Evolutionary conservation across 371 early-diverging fungal genomes (phyloP), one percentile per base, ranked within the genome.

Genomic region (Smittium mucronatum): DNA sequence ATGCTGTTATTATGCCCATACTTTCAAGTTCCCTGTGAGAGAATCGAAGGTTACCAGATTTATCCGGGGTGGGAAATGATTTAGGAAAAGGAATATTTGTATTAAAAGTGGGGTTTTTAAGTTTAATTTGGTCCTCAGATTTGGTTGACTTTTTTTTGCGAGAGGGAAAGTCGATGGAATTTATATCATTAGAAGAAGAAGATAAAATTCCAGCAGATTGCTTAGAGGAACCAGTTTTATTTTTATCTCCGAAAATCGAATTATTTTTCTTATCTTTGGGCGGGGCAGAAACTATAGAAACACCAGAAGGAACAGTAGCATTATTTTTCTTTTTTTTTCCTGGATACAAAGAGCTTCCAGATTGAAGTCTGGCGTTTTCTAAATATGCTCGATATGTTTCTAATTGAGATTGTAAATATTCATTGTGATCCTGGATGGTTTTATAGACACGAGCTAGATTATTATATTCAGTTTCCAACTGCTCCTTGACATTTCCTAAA

Each of bases 381-480:
- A 96, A 78, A 73, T 96, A 96, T 0, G 92, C 93, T 81, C 93
- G 92, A 82, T 96, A 96, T 8, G 88, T 87, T 69, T 96, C 95
- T 57, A 96, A 78, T 81, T 96, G 97, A 57, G 87, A 84, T 34
- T 87, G 75, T 33, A 94, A 79, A 71, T 92, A 96, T 69, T 91
- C 89, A 82, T 96, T 96, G 79, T 96, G 95, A 71, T 93, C 94
- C 47, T 89, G 79, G 69, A 96, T 96, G 2, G 95, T 90, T 74
- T 92, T 88, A 83, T 88, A 93, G 2, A 96, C 95, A 34, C 83
- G 75, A 63, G 90, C 88, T 63, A 96, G 80, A 2, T 88, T 88
- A 15, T 74, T 75, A 0, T 88, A 83, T 75, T 96, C 97, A 68
- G 85, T 84, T 59, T 87, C 82, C 21, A 95, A 86, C 75, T 88